Conservation (phyloP, 768 basidiomycete species). For the Sarcodon aspratus region DNA sequence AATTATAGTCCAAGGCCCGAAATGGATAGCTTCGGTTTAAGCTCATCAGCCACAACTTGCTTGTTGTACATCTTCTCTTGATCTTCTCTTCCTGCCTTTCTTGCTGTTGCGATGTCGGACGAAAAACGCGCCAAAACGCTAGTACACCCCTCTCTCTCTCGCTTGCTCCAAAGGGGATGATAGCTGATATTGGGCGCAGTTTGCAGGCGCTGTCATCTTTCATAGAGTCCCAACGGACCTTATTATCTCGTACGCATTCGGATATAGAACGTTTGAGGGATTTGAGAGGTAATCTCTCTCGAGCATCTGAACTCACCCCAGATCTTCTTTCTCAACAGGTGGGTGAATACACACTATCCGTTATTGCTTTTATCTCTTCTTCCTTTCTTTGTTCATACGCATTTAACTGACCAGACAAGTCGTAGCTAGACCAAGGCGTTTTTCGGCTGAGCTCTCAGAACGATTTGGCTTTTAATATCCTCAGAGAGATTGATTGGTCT, state of each 20-base stretch:
- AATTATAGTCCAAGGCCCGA: no score
- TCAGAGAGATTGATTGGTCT: constrained; percentile 50
- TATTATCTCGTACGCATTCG: constrained; percentile 48
- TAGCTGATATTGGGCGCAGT: constrained; percentile 16
- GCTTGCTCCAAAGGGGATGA: background rate
- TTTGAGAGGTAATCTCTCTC: constrained; percentile 28
- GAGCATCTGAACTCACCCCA: constrained; percentile 22
- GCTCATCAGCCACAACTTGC: no score
- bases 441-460: constrained; percentile 32
- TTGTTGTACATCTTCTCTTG: background rate
- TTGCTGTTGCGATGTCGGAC: constrained; percentile 8
- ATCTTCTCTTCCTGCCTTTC: no score
- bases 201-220: constrained; percentile 58
- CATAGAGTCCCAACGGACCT: constrained; percentile 45
- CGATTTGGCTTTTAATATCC: constrained; percentile 31
- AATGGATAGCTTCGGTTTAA: no score
- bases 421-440: constrained; percentile 19
- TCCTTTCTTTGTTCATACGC: constrained; percentile 13
- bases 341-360: background rate
- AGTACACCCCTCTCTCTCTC: background rate
- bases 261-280: constrained; percentile 48
- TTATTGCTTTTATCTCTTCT: no score
- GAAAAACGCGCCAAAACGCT: constrained; percentile 16
- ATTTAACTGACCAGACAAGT: background rate
- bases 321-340: constrained; percentile 24